A percentile compares a stretch with the other conserved stretches of the same genome.
phyloP scores from a whole-genome alignment of 352 stramenopile species.

The Phytophthora foliorum region DNA sequence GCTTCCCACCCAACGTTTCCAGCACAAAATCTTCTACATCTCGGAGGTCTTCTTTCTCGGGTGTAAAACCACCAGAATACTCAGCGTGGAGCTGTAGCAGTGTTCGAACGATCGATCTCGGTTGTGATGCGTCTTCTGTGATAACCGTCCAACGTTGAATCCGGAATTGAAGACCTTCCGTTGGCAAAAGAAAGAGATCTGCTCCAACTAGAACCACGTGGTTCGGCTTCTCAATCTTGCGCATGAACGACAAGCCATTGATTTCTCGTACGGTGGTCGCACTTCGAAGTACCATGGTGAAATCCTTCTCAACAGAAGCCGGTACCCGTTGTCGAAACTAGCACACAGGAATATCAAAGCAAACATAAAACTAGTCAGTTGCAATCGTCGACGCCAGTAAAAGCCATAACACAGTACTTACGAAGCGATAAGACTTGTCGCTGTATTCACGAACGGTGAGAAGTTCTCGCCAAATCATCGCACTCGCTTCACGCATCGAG shows the following conservation, averaged over 20 bases:
- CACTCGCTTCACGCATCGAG: slow-evolving; percentile 24
- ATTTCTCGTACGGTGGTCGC: slow-evolving; percentile 1
- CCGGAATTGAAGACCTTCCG: slow-evolving; percentile 25
- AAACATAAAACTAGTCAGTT: neutral
- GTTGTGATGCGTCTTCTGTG: slow-evolving; percentile 1
- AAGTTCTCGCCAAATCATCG: slow-evolving; percentile 30
- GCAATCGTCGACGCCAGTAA: neutral
- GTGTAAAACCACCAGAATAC: neutral
- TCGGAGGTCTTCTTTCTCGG: neutral
- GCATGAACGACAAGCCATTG: slow-evolving; percentile 32
- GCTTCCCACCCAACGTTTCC: slow-evolving; percentile 2
- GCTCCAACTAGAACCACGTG: slow-evolving; percentile 30
- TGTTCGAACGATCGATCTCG: slow-evolving; percentile 11
- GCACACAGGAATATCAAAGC: slow-evolving; percentile 1
- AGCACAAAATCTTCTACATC: slow-evolving; percentile 15
- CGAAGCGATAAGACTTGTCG: slow-evolving; percentile 41
- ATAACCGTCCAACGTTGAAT: slow-evolving; percentile 35
- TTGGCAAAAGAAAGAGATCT: slow-evolving; percentile 22
- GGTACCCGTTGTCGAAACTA: slow-evolving; percentile 25
- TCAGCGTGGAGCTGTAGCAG: slow-evolving; percentile 22
- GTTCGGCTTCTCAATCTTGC: slow-evolving; percentile 42
- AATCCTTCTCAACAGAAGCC: slow-evolving; percentile 36
- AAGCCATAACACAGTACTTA: slow-evolving; percentile 18
- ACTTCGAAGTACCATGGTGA: slow-evolving; percentile 24
- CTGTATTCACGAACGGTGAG: slow-evolving; percentile 18